Evolutionary conservation across 2,329 filamentous ascomycete genomes (phyloP), one percentile per base, ranked within the genome.

Genomic region (Arthrinium phaeospermum): DNA sequence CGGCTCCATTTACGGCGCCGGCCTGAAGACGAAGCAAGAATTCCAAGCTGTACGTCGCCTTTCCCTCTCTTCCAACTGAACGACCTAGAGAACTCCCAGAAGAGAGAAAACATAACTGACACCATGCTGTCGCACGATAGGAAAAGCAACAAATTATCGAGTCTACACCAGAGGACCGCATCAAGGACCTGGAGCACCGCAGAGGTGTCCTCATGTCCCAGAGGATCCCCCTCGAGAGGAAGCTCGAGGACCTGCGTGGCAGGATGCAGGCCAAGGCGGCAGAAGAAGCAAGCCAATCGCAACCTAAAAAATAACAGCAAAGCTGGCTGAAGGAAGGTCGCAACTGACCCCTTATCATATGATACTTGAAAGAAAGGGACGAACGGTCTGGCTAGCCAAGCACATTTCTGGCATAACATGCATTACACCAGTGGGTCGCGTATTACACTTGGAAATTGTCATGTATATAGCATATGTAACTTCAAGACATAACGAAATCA

Each of bases 1-100:
- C 45, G 86, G 86, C 72, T 79, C 84, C 64, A 81, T 86, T 67
- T 87, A 86, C 71, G 86, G 86, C 70, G 86, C 86, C 8, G 84
- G 85, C 67, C 77, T 88, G 67, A 88, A 87, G 79, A 82, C 83
- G 68, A 84, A 86, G 73, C 81, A 83, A 72, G 85, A 88, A 74
- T 86, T 83, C 75, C 79, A 82, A 74, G 79, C 85, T 76, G 86
- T 86, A 72, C 51, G 77, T 74, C 13, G 24, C 5, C 45, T 37
- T 41, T 19, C 34, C n/a, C n/a, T n/a, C n/a, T n/a, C n/a, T n/a
- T n/a, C n/a, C n/a, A n/a, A n/a, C n/a, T n/a, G n/a, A n/a, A n/a
- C n/a, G n/a, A n/a, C n/a, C n/a, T n/a, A n/a, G n/a, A 30, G 27
- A 30, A 30, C 27, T 30, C 27, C 4, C 27, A 30, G 27, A 30